Percentiles rank a stretch among this genome's conserved stretches.
These are phyloP conservation scores for Chlorella sp. DNA, from an alignment of 139 green algal species.

Conservation along the genomic window DNA sequence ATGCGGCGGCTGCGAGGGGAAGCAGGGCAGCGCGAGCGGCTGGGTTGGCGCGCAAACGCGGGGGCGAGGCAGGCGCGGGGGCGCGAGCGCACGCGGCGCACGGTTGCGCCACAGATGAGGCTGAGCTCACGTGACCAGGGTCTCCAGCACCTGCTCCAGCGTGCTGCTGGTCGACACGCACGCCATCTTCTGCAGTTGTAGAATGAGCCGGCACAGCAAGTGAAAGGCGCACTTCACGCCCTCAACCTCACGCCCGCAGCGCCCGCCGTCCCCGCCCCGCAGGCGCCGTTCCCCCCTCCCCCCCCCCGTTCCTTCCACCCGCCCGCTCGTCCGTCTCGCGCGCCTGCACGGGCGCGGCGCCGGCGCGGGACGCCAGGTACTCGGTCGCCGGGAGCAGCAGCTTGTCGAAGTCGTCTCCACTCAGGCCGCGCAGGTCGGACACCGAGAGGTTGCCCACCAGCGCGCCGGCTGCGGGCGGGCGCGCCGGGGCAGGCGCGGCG, in stretches of 20 bases:
- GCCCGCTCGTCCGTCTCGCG: background rate
- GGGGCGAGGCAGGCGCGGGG: background rate
- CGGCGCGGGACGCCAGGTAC: constrained; percentile 13
- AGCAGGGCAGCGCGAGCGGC: background rate
- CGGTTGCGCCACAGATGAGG: no score
- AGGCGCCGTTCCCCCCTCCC: background rate
- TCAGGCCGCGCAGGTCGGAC: constrained; percentile 23
- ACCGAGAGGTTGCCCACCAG: constrained; percentile 40
- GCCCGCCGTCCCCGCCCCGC: background rate
- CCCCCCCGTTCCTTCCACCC: background rate
- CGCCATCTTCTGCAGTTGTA: background rate
- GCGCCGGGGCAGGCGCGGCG: background rate
- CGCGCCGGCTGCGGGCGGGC: no score
- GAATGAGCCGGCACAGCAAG: background rate
- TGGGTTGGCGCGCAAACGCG: background rate
- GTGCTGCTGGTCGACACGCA: no score
- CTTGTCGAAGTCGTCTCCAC: constrained; percentile 21
- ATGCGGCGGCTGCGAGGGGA: constrained; percentile 25
- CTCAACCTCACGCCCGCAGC: background rate
- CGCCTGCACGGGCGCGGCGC: no score
- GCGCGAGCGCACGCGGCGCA: background rate
- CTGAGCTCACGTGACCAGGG: no score
- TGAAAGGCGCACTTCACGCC: background rate
- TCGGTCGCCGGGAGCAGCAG: constrained; percentile 26
- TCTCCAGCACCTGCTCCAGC: no score